A percentile compares a stretch with the other conserved stretches of the same genome.
These are phyloP conservation scores for Zasmidium citrigriseum DNA, from an alignment of 2,329 filamentous ascomycete genomes.

Conservation along the genomic window DNA sequence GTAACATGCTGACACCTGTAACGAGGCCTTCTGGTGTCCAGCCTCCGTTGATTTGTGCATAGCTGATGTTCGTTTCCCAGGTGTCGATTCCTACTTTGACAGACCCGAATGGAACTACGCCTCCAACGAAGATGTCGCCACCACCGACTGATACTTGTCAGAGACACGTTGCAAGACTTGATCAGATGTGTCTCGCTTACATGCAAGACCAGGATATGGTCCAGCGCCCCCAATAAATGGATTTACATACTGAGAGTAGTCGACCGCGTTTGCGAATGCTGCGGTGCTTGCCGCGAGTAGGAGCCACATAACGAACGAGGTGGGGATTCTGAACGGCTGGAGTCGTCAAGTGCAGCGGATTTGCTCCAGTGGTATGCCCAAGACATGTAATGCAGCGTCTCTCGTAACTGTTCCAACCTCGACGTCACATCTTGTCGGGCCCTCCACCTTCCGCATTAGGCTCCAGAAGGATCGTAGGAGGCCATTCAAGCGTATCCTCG, in stretches of 20 bases:
- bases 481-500: no score
- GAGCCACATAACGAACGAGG: background rate
- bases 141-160: constrained; percentile 33
- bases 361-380: no score
- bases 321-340: background rate
- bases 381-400: no score
- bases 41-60: constrained; percentile 44
- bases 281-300: background rate
- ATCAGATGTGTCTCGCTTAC: no score
- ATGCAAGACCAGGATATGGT: constrained; percentile 45
- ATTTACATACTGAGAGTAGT: constrained; percentile 50
- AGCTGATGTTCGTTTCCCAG: constrained; percentile 31
- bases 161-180: no score
- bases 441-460: no score
- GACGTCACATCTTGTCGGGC: no score
- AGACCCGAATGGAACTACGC: constrained; percentile 43
- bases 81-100: constrained; percentile 48
- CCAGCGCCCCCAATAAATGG: constrained; percentile 54
- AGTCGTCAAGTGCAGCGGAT: no score
- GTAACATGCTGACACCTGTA: constrained; percentile 51
- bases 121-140: constrained; percentile 47
- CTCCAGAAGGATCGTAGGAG: no score
- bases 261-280: constrained; percentile 17
- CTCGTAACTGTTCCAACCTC: no score
- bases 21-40: constrained; percentile 37